Conservation (phyloP, 2,329 filamentous ascomycete genomes). For the Leptographium wingfieldii region DNA sequence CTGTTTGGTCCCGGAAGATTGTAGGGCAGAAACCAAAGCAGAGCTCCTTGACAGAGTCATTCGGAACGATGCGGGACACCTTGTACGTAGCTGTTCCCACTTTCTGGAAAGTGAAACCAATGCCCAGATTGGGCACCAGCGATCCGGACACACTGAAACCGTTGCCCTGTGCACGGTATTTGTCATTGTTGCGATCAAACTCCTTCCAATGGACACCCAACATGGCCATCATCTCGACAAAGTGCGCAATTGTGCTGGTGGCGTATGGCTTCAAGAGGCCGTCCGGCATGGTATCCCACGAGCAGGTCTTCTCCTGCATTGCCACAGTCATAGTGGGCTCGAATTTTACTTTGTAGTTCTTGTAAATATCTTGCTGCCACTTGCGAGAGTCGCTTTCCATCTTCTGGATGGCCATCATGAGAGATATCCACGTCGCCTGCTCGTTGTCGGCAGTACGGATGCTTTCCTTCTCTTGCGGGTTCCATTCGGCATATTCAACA, state of each 20-base stretch:
- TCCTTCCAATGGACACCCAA: conserved; percentile 46
- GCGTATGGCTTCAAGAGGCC: conserved; percentile 36
- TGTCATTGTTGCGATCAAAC: conserved; percentile 39
- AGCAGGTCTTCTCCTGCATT: conserved; percentile 30
- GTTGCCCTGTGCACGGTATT: conserved; percentile 41
- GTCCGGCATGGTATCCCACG: conserved; percentile 40
- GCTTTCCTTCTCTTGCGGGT: conserved; percentile 6
- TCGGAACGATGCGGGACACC: conserved; percentile 38
- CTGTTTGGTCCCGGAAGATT: conserved; percentile 28
- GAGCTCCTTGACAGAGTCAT: conserved; percentile 39
- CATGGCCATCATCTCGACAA: conserved; percentile 40
- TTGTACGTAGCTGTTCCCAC: conserved; percentile 35
- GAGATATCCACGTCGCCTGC: conserved; percentile 37
- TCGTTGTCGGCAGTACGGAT: conserved; percentile 46
- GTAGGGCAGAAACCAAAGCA: conserved; percentile 45
- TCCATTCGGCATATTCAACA: conserved; percentile 5
- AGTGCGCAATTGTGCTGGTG: conserved; percentile 41
- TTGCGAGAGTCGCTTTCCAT: conserved; percentile 34
- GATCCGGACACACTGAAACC: conserved; percentile 37
- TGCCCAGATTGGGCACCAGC: conserved; percentile 34
- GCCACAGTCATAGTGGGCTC: conserved; percentile 29
- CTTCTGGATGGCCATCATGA: conserved; percentile 35
- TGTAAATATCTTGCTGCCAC: conserved; percentile 28
- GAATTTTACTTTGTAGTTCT: conserved; percentile 8
- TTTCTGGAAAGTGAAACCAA: conserved; percentile 41